These are phyloP conservation scores for Leersia perrieri DNA, from an alignment of 176 grass and related monocot genomes.

Conservation along the genomic window DNA sequence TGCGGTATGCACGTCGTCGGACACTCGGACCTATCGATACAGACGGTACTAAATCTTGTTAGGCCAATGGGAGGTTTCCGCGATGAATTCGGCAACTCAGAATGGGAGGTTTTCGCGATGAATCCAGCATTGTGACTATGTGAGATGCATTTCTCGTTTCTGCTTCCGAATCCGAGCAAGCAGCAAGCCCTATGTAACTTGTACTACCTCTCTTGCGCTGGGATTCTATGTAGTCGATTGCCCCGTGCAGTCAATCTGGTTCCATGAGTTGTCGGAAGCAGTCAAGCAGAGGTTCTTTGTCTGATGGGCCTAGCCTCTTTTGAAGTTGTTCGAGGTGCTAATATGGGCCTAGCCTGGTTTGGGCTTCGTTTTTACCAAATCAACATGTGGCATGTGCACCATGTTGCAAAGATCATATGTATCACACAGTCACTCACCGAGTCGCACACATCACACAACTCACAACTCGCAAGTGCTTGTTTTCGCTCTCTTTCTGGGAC, in stretches of 20 bases:
- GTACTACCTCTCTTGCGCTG: too few relatives aligned
- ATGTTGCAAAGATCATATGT: background rate
- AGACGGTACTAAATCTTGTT: background rate
- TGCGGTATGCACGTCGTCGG: background rate
- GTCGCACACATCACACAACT: too few relatives aligned
- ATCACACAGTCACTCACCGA: background rate
- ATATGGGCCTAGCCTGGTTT: too few relatives aligned
- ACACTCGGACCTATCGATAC: background rate
- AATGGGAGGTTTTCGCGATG: too few relatives aligned
- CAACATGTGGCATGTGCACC: background rate
- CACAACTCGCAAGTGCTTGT: too few relatives aligned
- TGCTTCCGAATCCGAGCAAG: background rate
- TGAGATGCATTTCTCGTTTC: background rate
- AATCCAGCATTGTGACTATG: too few relatives aligned
- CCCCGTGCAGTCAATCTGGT: too few relatives aligned
- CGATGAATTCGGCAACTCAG: background rate
- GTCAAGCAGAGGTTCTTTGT: background rate
- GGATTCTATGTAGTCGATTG: too few relatives aligned
- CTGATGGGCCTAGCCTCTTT: background rate
- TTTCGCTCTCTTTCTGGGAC: too few relatives aligned
- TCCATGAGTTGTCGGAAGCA: background rate
- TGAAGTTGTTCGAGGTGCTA: background rate
- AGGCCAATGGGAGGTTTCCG: background rate
- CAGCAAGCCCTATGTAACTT: background rate
- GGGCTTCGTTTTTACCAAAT: too few relatives aligned